These are phyloP conservation scores for Silene conica DNA, from an alignment of 148 eudicot species.

Conservation along the genomic window DNA sequence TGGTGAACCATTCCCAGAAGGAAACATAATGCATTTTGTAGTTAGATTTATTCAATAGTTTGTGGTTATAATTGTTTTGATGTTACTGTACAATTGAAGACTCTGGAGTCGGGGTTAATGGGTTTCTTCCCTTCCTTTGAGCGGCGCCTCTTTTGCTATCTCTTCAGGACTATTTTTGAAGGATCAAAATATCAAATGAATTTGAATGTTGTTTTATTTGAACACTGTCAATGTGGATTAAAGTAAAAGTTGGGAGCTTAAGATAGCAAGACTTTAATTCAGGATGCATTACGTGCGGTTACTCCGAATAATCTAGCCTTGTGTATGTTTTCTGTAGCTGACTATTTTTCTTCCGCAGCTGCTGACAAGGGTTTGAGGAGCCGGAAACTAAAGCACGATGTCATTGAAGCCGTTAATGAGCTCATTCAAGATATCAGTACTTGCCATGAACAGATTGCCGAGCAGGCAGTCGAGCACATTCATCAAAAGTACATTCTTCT, in stretches of 20 bases:
- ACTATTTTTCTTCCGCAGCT: slow-evolving; percentile 38
- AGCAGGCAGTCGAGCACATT: slow-evolving; percentile 98
- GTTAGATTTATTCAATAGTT: no score
- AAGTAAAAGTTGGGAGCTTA: background rate
- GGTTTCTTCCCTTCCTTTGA: background rate
- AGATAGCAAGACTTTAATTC: background rate
- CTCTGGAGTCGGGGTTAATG: background rate
- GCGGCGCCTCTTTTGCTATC: background rate
- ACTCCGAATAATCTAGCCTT: slow-evolving; percentile 1
- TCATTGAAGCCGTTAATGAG: slow-evolving; percentile 94
- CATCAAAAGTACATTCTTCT: slow-evolving; percentile 72
- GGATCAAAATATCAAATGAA: background rate
- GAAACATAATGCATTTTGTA: no score
- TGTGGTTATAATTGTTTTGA: no score
- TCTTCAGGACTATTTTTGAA: background rate
- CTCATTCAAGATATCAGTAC: slow-evolving; percentile 86
- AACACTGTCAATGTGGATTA: background rate
- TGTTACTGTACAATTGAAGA: no score
- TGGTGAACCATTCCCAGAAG: no score
- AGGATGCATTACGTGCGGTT: background rate
- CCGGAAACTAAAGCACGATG: slow-evolving; percentile 89
- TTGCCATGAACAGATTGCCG: slow-evolving; percentile 98
- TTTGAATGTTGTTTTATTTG: background rate
- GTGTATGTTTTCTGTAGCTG: background rate
- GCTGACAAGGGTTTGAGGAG: slow-evolving; percentile 75